Evolutionary conservation across 2,329 filamentous ascomycete genomes (phyloP).

Genomic region (Aspergillus oerlinghausenensis): DNA sequence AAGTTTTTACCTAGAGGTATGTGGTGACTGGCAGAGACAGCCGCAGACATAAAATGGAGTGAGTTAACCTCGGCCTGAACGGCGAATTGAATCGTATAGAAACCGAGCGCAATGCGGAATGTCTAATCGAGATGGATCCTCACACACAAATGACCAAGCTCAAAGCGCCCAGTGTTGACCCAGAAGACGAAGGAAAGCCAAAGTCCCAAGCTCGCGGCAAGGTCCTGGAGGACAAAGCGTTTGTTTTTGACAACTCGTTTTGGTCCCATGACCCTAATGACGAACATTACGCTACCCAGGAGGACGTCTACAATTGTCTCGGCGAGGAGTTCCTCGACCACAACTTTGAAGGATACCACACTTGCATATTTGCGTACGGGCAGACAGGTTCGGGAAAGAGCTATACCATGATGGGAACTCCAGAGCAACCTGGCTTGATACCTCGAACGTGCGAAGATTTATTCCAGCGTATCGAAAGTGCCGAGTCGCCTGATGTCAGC

Average conservation of each 20-base stretch:
- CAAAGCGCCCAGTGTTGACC: slow-evolving; percentile 59
- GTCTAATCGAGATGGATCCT: slow-evolving; percentile 89
- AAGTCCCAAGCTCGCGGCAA: slow-evolving; percentile 63
- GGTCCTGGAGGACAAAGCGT: slow-evolving; percentile 78
- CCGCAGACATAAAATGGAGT: too few species aligned
- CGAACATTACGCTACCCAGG: slow-evolving; percentile 83
- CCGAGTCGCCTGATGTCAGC: slow-evolving; percentile 83
- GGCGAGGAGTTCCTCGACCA: slow-evolving; percentile 97
- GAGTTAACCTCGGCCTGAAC: background rate
- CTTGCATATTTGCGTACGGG: slow-evolving; percentile 97
- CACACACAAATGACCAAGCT: slow-evolving; percentile 79
- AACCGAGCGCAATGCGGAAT: slow-evolving; percentile 71
- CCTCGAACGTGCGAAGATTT: slow-evolving; percentile 93
- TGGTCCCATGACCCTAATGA: slow-evolving; percentile 85
- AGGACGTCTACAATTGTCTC: slow-evolving; percentile 88
- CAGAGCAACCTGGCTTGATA: slow-evolving; percentile 83
- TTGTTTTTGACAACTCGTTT: slow-evolving; percentile 97
- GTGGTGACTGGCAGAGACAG: too few species aligned
- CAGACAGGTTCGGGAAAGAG: slow-evolving; percentile 97
- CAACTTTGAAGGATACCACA: slow-evolving; percentile 99
- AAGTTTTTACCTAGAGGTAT: slow-evolving; percentile 74
- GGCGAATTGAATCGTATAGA: slow-evolving; percentile 52
- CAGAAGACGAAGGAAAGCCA: slow-evolving; percentile 48
- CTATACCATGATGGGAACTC: slow-evolving; percentile 94
- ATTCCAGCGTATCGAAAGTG: slow-evolving; percentile 84